A percentile compares a stretch with the other conserved stretches of the same genome.
phyloP scores from a whole-genome alignment of 495 filamentous ascomycete genomes.

The Penicillium riverlandense region DNA sequence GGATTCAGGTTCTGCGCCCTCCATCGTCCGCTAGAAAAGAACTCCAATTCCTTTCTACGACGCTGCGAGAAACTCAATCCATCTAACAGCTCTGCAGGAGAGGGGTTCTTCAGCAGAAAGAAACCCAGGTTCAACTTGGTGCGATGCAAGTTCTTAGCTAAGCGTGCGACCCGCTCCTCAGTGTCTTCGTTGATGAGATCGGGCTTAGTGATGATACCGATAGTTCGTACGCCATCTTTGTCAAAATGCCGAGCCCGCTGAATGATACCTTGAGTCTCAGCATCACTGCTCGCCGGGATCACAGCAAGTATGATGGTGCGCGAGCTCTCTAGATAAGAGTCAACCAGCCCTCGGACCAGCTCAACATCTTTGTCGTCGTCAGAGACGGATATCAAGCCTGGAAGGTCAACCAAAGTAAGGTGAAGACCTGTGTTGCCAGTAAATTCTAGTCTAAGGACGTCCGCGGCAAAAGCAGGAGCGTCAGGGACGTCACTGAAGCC shows the following conservation, averaged over 20 bases:
- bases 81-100: slow-evolving; percentile 10
- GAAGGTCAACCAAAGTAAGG: slow-evolving; percentile 50
- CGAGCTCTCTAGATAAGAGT: slow-evolving; percentile 23
- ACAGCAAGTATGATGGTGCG: slow-evolving; percentile 30
- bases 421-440: slow-evolving; percentile 42
- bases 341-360: slow-evolving; percentile 18
- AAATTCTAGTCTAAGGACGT: slow-evolving; percentile 48
- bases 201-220: slow-evolving; percentile 51
- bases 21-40: slow-evolving; percentile 15
- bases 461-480: slow-evolving; percentile 31
- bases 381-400: slow-evolving; percentile 33
- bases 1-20: slow-evolving; percentile 8
- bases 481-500: slow-evolving; percentile 4
- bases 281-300: slow-evolving; percentile 43
- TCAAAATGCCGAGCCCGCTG: slow-evolving; percentile 38
- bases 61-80: slow-evolving; percentile 5
- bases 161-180: slow-evolving; percentile 19
- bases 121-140: slow-evolving; percentile 39
- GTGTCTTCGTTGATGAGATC: slow-evolving; percentile 33
- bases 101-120: slow-evolving; percentile 37
- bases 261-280: slow-evolving; percentile 44
- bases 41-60: slow-evolving; percentile 3
- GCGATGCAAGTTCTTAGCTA: slow-evolving; percentile 34
- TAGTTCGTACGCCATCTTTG: slow-evolving; percentile 34
- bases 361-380: slow-evolving; percentile 22